A percentile compares a stretch with the other conserved stretches of the same genome.
Evolutionary conservation across 345 rosid species (phyloP).

Genomic region (Euphorbia peplus): DNA sequence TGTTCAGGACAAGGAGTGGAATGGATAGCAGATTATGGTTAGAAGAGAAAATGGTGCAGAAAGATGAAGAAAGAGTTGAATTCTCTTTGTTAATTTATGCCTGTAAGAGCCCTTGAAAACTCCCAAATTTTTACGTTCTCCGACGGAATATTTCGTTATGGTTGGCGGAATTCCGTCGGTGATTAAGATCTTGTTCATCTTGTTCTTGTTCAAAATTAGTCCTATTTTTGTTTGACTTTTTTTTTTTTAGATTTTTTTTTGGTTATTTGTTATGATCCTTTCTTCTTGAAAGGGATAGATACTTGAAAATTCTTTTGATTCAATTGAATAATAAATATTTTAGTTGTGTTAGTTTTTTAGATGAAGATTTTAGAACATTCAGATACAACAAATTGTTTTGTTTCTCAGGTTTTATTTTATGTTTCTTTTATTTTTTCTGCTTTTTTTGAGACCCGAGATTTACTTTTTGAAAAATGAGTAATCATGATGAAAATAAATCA

Average conservation of each 20-base stretch:
- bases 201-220: background rate
- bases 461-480: background rate
- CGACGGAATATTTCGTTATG: no score
- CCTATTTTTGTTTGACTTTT: background rate
- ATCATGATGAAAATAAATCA: background rate
- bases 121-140: background rate
- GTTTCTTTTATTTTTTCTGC: background rate
- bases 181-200: background rate
- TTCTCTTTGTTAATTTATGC: constrained; percentile 85
- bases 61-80: constrained; percentile 57
- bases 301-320: constrained; percentile 33
- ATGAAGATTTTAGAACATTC: constrained; percentile 24
- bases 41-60: constrained; percentile 58
- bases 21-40: constrained; percentile 66
- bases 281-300: constrained; percentile 37
- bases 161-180: no score
- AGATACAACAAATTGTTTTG: background rate
- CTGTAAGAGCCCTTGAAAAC: constrained; percentile 44
- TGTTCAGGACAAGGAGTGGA: constrained; percentile 85
- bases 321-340: constrained; percentile 11
- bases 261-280: constrained; percentile 7
- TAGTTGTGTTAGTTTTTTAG: constrained; percentile 7
- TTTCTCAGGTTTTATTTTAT: background rate
- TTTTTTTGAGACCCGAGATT: background rate
- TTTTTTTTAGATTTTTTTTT: background rate